Evolutionary conservation across 2,329 filamentous ascomycete species (phyloP), one percentile per base, ranked within the genome.

Genomic region (Verticillium tricorpus): DNA sequence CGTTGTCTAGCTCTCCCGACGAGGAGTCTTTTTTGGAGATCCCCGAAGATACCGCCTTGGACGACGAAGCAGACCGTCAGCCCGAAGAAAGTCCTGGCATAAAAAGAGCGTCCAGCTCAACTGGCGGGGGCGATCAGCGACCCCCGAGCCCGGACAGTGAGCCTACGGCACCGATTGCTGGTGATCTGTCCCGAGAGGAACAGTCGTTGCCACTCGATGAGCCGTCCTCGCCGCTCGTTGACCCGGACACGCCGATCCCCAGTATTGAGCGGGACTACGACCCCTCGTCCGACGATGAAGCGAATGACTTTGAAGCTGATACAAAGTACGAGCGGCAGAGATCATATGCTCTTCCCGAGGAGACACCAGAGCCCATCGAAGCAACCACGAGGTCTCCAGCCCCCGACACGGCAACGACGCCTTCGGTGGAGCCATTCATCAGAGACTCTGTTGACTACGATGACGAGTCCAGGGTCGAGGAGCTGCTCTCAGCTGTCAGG

Each of bases 11-110:
- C 57, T 31, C 37, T 22, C 37, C 37, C 5, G 57, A 58, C 15
- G 57, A 58, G 25, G 57, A 58, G 9, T 58, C 57, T 58, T 58
- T 58, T 58, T 58, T 58, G 31, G 57, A 31, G 37, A 58, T 40
- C 22, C 37, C 14, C 15, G 57, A 50, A 25, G 57, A 31, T 58
- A 40, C 37, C 57, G 57, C 12, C 57, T 58, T 32, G 39, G 57
- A 17, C 57, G 57, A 58, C 37, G 57, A 32, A 58, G 57, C 57
- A 50, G 35, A 19, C 22, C 37, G 6, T 32, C 37, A 12, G 11
- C 22, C 9, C 35, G 57, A 40, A 28, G 45, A 45, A 28, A 39
- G 39, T 58, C 57, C 7, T 31, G 39, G 19, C 57, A 58, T 15
- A 11, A 14, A 12, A 28, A 40, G 39, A 40, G 57, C 12, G 57